These are phyloP conservation scores for Mycocalia duriaeana DNA, from an alignment of 1,284 basidiomycete genomes.

Conservation along the genomic window DNA sequence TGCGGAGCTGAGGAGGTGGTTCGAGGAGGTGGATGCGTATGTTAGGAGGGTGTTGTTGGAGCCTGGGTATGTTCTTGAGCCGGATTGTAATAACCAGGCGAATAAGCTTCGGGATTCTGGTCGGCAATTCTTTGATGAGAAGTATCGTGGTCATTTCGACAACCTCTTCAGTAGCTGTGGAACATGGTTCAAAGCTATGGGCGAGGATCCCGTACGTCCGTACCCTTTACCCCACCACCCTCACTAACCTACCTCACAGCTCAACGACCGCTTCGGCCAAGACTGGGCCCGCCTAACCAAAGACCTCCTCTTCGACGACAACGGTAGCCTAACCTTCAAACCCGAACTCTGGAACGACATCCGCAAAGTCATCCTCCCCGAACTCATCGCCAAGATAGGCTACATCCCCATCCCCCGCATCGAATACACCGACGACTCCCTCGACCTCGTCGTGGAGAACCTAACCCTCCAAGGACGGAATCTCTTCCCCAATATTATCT, in stretches of 20 bases:
- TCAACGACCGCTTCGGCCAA: slow-evolving; percentile 58
- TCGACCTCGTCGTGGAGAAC: slow-evolving; percentile 92
- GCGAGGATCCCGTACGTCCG: slow-evolving; percentile 69
- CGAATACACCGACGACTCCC: slow-evolving; percentile 79
- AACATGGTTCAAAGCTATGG: slow-evolving; percentile 79
- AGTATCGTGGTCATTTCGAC: slow-evolving; percentile 85
- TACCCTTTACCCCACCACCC: too few species aligned
- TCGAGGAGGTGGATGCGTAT: slow-evolving; percentile 54
- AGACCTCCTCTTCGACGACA: slow-evolving; percentile 80
- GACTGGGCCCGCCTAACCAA: slow-evolving; percentile 82
- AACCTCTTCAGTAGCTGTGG: slow-evolving; percentile 68
- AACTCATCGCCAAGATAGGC: slow-evolving; percentile 75
- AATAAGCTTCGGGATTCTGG: slow-evolving; percentile 62
- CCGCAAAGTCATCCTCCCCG: slow-evolving; percentile 76
- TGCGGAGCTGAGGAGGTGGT: not conserved
- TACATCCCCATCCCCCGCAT: slow-evolving; percentile 86
- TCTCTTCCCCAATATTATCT: slow-evolving; percentile 77
- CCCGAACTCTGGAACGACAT: slow-evolving; percentile 85
- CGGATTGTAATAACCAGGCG: slow-evolving; percentile 64
- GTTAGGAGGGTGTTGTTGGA: slow-evolving; percentile 76
- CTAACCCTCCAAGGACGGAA: slow-evolving; percentile 83
- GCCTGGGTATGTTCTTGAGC: slow-evolving; percentile 84
- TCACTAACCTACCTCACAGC: too few species aligned
- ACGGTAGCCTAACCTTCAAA: slow-evolving; percentile 88
- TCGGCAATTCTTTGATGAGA: slow-evolving; percentile 77